Conservation (phyloP, 2,329 filamentous ascomycete genomes). For the Coleophoma eucalyptorum region DNA sequence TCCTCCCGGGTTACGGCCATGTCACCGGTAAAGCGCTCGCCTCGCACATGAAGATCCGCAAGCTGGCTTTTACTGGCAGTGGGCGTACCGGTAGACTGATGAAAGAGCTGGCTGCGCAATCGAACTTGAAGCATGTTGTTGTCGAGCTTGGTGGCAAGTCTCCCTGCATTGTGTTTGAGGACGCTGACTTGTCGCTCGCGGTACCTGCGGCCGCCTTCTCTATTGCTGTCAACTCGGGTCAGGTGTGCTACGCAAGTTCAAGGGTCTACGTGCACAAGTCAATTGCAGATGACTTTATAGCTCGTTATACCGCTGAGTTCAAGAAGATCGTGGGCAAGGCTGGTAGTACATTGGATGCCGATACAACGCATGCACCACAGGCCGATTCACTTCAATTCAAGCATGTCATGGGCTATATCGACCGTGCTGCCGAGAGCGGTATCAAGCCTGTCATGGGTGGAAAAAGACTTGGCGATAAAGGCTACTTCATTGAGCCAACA, state of each 20-base stretch:
- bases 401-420: background rate
- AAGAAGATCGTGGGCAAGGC: too few species aligned
- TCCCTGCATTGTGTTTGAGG: slow-evolving; percentile 36
- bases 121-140: slow-evolving; percentile 35
- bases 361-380: too few species aligned
- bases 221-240: slow-evolving; percentile 67
- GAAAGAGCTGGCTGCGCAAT: slow-evolving; percentile 31
- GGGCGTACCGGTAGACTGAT: slow-evolving; percentile 32
- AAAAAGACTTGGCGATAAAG: slow-evolving; percentile 28
- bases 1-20: slow-evolving; percentile 35
- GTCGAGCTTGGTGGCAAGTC: slow-evolving; percentile 39
- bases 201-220: slow-evolving; percentile 33
- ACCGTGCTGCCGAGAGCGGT: background rate
- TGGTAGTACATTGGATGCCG: too few species aligned
- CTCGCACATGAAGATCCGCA: slow-evolving; percentile 31
- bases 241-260: slow-evolving; percentile 71
- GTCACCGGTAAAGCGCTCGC: slow-evolving; percentile 30
- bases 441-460: background rate
- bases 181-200: slow-evolving; percentile 41
- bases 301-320: too few species aligned
- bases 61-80: slow-evolving; percentile 34
- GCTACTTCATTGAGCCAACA: slow-evolving; percentile 54
- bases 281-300: slow-evolving; percentile 53
- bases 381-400: slow-evolving; percentile 40
- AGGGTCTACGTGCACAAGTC: slow-evolving; percentile 61